A percentile compares a stretch with the other conserved stretches of the same genome.
Conservation (phyloP, 1,139 yeast species). For the Diutina siamensis region DNA sequence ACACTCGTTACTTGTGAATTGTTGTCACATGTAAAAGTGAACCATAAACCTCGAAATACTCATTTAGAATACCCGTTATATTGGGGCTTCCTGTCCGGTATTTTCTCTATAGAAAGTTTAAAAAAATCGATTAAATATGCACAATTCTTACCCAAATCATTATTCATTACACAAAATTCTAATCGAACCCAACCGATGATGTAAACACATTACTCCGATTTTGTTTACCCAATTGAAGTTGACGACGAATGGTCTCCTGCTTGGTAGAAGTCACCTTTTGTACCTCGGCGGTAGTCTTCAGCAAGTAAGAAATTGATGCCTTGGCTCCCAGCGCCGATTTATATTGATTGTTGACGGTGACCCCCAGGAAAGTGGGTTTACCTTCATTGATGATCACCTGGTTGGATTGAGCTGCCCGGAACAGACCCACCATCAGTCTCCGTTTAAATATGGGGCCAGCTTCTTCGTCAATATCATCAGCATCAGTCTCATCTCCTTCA, state of each 20-base stretch:
- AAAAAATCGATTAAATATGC: too few relatives aligned
- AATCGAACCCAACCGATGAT: background rate
- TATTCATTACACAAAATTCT: background rate
- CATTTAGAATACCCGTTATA: too few relatives aligned
- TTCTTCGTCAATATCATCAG: slow-evolving; percentile 20
- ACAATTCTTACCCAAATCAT: too few relatives aligned
- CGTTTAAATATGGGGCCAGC: slow-evolving; percentile 32
- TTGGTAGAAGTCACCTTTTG: background rate
- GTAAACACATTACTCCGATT: slow-evolving; percentile 1
- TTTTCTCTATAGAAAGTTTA: too few relatives aligned
- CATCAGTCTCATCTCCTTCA: slow-evolving; percentile 11
- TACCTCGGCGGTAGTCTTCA: slow-evolving; percentile 15
- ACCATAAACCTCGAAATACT: too few relatives aligned
- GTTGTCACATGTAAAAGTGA: too few relatives aligned
- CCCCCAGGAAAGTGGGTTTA: slow-evolving; percentile 33
- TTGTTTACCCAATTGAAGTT: background rate
- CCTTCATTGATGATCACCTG: slow-evolving; percentile 20
- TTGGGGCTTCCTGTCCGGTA: too few relatives aligned
- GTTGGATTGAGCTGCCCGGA: slow-evolving; percentile 27
- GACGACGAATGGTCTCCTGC: background rate
- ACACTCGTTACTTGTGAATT: too few relatives aligned
- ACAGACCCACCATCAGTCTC: slow-evolving; percentile 39
- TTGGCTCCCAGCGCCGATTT: slow-evolving; percentile 46
- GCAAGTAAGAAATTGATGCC: slow-evolving; percentile 47
- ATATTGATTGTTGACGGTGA: slow-evolving; percentile 43